Base-by-base conservation (phyloP, 805 yeast species). In the Metahyphopichia silvanorum region DNA sequence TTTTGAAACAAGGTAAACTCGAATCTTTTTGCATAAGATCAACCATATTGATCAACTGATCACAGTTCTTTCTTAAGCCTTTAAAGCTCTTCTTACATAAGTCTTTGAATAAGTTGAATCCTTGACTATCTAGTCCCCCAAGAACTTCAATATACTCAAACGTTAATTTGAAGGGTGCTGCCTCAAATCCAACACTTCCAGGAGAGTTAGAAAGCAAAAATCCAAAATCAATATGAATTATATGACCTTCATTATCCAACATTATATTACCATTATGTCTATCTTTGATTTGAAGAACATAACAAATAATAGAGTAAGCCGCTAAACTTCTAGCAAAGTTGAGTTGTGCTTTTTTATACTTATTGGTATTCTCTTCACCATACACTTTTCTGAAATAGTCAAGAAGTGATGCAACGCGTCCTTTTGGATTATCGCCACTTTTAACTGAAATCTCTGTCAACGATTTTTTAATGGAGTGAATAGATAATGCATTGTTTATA, bases 191-290 rank as follows among this genome's bases (percentile, higher is more conserved):
- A 35, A 93, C 88, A 30, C 95, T 83, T 3, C 98, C 98, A 0
- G 99, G 99, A 0, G 97, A 82, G 52, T 93, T 91, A 0, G 96
- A 86, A 3, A 91, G 67, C 54, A 91, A 60, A 56, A 87, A 91
- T 0, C 98, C 98, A 64, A 93, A 93, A 60, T 93, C 98, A 46
- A 93, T 93, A 57, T 86, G 95, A 28, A 91, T 79, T 9, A 93
- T 83, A 53, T 93, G 98, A 0, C 98, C 98, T 38, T 91, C 95
- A 37, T 82, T 79, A 52, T 93, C 98, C 24, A 91, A 67, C 98
- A 93, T 91, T 37, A 93, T 89, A 56, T 93, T 93, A 51, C 98
- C 98, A 53, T 91, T 91, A 54, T 91, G 98, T 45, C 98, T 76
- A 58, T 93, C 98, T 55, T 93, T 93, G 39, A 93, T 86, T 61